Evolutionary conservation across 306 rosid genomes (phyloP).

Genomic region (Astragalus membranaceus): DNA sequence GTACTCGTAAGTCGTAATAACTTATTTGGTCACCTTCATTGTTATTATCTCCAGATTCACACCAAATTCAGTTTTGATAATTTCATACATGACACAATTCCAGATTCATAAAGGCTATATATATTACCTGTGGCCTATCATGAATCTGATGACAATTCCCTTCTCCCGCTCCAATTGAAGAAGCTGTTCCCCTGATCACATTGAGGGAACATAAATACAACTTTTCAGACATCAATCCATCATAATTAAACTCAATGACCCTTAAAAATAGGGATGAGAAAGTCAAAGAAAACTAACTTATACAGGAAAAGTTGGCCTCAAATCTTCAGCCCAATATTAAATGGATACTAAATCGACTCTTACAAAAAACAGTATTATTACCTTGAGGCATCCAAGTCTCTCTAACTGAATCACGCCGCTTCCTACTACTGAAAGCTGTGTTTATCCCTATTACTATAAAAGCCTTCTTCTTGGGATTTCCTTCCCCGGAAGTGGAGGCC

Average conservation of each 20-base stretch:
- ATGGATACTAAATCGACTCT: too few species aligned
- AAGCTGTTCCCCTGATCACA: slow-evolving; percentile 70
- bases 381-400: slow-evolving; percentile 99
- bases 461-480: slow-evolving; percentile 50
- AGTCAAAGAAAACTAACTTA: neutral
- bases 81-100: neutral
- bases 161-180: slow-evolving; percentile 85
- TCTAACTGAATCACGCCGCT: slow-evolving; percentile 92
- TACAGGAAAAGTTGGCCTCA: neutral
- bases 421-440: slow-evolving; percentile 97
- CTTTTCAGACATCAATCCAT: slow-evolving; percentile 22
- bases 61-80: neutral
- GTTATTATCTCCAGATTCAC: neutral
- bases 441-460: slow-evolving; percentile 91
- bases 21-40: neutral
- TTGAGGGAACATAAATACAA: neutral
- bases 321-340: too few species aligned
- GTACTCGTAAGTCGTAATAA: neutral
- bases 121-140: slow-evolving; percentile 93
- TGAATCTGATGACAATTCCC: slow-evolving; percentile 91
- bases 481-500: slow-evolving; percentile 19
- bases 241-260: neutral
- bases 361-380: too few species aligned
- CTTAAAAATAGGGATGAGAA: slow-evolving; percentile 12
- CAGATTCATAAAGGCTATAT: neutral